phyloP scores from a whole-genome alignment of 2,329 filamentous ascomycete genomes.

The Calonectria pauciramosa region DNA sequence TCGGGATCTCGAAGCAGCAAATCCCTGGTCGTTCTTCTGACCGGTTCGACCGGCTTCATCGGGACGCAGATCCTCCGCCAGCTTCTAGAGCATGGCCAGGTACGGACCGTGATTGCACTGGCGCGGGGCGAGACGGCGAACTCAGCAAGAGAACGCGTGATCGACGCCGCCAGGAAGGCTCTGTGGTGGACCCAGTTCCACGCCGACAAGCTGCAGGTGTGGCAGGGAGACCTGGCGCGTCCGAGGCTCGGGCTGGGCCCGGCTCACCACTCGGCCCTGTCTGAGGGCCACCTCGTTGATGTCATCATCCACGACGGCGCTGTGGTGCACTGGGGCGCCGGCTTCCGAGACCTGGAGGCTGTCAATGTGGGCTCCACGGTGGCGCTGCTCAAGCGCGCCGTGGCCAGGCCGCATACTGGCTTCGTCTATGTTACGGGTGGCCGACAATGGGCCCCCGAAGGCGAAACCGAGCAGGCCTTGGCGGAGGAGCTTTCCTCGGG shows the following conservation, averaged over 20 bases:
- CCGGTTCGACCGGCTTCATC: conserved; percentile 2
- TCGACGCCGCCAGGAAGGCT: not conserved
- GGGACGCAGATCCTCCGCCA: conserved; percentile 8
- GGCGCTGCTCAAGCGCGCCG: not conserved
- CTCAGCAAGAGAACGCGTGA: not conserved
- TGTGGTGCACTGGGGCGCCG: not conserved
- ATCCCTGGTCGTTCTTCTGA: not conserved
- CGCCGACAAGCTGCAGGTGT: not conserved
- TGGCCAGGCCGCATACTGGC: not conserved
- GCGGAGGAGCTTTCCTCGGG: not conserved
- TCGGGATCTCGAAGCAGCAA: not conserved
- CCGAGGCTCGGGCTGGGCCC: not conserved
- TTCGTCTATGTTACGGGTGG: not conserved
- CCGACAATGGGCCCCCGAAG: not conserved
- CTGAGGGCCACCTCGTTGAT: not conserved
- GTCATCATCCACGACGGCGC: conserved; percentile 1
- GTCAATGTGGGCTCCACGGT: not conserved
- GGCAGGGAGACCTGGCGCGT: not conserved
- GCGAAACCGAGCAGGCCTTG: not conserved
- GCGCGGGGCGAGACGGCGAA: not conserved
- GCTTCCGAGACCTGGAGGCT: not conserved
- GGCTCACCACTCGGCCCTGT: not conserved
- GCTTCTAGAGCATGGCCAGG: not conserved
- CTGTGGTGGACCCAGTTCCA: conserved; percentile 6
- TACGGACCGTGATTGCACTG: not conserved